These are phyloP conservation scores for Fraxinus velutina DNA, from an alignment of 305 asterid genomes.

Conservation along the genomic window DNA sequence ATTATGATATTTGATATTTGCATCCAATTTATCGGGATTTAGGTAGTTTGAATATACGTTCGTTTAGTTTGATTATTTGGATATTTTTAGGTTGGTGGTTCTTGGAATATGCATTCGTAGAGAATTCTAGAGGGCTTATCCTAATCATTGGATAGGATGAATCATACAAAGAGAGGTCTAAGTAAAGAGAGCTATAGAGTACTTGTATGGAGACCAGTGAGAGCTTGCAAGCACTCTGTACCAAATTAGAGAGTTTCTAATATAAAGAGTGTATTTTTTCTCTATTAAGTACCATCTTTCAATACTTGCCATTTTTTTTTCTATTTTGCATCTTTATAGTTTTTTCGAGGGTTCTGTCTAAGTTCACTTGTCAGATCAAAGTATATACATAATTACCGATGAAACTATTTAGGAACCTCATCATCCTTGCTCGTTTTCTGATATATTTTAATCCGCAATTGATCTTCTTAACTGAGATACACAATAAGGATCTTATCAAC, in stretches of 20 bases:
- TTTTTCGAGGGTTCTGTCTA: background rate
- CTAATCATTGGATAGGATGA: background rate
- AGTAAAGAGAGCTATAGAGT: background rate
- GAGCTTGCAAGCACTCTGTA: background rate
- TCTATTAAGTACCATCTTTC: background rate
- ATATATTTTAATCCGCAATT: background rate
- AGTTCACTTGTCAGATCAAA: background rate
- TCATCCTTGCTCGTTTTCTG: background rate
- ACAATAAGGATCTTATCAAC: background rate
- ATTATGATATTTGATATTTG: background rate
- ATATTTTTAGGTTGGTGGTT: background rate
- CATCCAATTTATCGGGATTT: background rate
- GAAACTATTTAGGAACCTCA: slow-evolving; percentile 7
- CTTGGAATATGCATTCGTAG: background rate
- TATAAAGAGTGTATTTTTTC: background rate
- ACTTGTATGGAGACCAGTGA: background rate
- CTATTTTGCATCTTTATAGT: no score
- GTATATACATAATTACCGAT: slow-evolving; percentile 12
- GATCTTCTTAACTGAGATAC: background rate
- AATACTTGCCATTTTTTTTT: background rate
- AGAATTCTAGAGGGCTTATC: background rate
- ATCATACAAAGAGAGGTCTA: background rate
- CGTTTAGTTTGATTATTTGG: background rate
- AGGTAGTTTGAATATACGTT: background rate
- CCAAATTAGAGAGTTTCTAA: background rate